Evolutionary conservation across 1,284 basidiomycete species (phyloP).

Genomic region (Cutaneotrichosporon sp.): DNA sequence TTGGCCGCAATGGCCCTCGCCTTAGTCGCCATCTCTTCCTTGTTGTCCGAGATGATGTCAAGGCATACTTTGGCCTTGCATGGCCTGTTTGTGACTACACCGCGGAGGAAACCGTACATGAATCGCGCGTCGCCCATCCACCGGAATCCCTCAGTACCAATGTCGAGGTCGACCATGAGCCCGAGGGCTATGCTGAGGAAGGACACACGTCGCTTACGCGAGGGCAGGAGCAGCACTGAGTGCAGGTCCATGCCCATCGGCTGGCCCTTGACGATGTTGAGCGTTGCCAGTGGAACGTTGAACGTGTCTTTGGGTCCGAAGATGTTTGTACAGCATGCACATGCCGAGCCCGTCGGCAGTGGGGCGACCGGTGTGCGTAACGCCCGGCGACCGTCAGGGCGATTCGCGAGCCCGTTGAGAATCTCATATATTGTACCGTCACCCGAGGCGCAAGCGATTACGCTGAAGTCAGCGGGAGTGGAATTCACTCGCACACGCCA

Average conservation of each 20-base stretch:
- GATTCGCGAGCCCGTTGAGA: constrained; percentile 81
- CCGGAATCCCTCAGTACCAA: constrained; percentile 75
- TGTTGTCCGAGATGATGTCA: constrained; percentile 67
- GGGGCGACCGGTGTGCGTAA: constrained; percentile 73
- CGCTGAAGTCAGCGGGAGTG: no score
- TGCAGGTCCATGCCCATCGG: constrained; percentile 76
- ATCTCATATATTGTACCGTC: constrained; percentile 88
- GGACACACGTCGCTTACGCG: constrained; percentile 56
- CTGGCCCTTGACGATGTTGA: constrained; percentile 84
- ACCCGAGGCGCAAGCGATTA: constrained; percentile 76
- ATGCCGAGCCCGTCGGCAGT: constrained; percentile 67
- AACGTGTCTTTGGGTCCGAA: constrained; percentile 58
- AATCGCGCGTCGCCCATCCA: constrained; percentile 95
- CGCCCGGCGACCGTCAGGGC: constrained; percentile 64
- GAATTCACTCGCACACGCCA: no score
- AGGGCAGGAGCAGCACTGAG: constrained; percentile 55
- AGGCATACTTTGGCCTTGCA: constrained; percentile 67
- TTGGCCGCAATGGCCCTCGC: constrained; percentile 28
- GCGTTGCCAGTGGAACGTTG: constrained; percentile 65
- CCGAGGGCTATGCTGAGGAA: constrained; percentile 87
- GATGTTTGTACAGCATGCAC: constrained; percentile 47
- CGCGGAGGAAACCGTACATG: constrained; percentile 71
- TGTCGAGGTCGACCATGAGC: constrained; percentile 84
- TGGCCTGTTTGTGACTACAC: constrained; percentile 63
- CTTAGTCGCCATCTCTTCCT: constrained; percentile 59